Evolutionary conservation across 768 basidiomycete species (phyloP).

Genomic region (Termitomyces sp.): DNA sequence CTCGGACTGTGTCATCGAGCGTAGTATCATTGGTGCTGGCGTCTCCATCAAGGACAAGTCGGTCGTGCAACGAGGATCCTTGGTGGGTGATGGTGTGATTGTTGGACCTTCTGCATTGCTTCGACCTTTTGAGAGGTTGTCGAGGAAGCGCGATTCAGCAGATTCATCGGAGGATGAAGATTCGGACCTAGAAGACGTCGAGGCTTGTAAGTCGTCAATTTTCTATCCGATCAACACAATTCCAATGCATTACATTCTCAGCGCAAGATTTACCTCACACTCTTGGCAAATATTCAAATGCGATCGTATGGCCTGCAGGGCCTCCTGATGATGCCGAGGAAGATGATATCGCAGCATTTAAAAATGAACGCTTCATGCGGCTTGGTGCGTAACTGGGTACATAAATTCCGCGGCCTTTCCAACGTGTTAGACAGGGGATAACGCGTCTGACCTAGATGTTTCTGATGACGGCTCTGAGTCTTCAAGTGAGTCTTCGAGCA

Average conservation of each 20-base stretch:
- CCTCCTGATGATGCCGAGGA: slow-evolving; percentile 61
- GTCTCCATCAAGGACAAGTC: slow-evolving; percentile 69
- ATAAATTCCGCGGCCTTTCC: neutral
- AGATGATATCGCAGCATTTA: slow-evolving; percentile 54
- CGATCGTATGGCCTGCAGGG: slow-evolving; percentile 73
- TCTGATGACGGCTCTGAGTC: slow-evolving; percentile 57
- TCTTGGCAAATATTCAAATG: slow-evolving; percentile 71
- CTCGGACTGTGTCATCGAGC: slow-evolving; percentile 62
- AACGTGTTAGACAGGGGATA: slow-evolving; percentile 42
- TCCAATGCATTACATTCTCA: slow-evolving; percentile 18
- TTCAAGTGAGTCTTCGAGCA: slow-evolving; percentile 52
- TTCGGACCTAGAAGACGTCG: slow-evolving; percentile 65
- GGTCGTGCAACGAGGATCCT: slow-evolving; percentile 64
- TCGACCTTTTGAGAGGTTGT: slow-evolving; percentile 68
- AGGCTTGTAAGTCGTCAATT: slow-evolving; percentile 46
- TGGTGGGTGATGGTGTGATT: slow-evolving; percentile 78
- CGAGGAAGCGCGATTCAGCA: slow-evolving; percentile 38
- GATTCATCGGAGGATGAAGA: slow-evolving; percentile 36
- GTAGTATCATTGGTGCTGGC: slow-evolving; percentile 76
- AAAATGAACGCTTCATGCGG: slow-evolving; percentile 70
- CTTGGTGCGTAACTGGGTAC: slow-evolving; percentile 43
- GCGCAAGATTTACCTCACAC: slow-evolving; percentile 44
- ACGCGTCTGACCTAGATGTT: slow-evolving; percentile 54
- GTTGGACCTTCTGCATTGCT: slow-evolving; percentile 71
- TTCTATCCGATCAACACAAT: neutral